phyloP scores from a whole-genome alignment of 2,329 filamentous ascomycete species.

The Nannizzia gypsea region DNA sequence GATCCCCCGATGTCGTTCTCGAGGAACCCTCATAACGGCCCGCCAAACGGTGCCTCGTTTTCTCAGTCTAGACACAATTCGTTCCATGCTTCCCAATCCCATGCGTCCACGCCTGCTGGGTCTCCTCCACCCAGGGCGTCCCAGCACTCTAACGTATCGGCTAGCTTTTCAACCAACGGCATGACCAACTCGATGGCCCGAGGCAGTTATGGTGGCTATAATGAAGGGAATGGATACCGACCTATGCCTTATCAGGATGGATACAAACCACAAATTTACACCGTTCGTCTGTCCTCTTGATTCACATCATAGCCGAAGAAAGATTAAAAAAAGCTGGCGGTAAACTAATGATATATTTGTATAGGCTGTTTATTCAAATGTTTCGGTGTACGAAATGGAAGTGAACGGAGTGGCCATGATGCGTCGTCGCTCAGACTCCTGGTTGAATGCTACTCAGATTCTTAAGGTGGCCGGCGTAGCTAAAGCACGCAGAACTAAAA shows the following conservation, averaged over 20 bases:
- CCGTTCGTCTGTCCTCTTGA: slow-evolving; percentile 22
- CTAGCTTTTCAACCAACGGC: slow-evolving; percentile 28
- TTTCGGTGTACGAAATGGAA: slow-evolving; percentile 98
- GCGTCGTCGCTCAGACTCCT: slow-evolving; percentile 87
- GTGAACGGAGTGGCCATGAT: slow-evolving; percentile 88
- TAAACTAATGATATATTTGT: slow-evolving; percentile 3
- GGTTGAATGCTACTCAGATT: slow-evolving; percentile 97
- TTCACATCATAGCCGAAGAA: not conserved
- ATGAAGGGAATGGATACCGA: slow-evolving; percentile 31
- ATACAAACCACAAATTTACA: slow-evolving; percentile 38
- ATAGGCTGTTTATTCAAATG: slow-evolving; percentile 40
- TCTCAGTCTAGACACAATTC: slow-evolving; percentile 31
- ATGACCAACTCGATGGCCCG: slow-evolving; percentile 23
- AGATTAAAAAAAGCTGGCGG: not conserved
- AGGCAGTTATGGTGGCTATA: slow-evolving; percentile 29
- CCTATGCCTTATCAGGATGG: slow-evolving; percentile 29
- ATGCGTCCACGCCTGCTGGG: slow-evolving; percentile 34
- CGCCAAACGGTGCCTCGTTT: slow-evolving; percentile 28
- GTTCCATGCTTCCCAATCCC: slow-evolving; percentile 35
- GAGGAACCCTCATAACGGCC: slow-evolving; percentile 26
- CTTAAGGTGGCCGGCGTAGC: slow-evolving; percentile 94
- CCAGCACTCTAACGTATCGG: slow-evolving; percentile 33
- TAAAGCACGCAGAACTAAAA: slow-evolving; percentile 95
- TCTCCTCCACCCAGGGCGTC: slow-evolving; percentile 33
- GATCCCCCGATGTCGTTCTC: slow-evolving; percentile 29